phyloP scores from a whole-genome alignment of 768 basidiomycete species.

The Udeniomyces megalosporus region DNA sequence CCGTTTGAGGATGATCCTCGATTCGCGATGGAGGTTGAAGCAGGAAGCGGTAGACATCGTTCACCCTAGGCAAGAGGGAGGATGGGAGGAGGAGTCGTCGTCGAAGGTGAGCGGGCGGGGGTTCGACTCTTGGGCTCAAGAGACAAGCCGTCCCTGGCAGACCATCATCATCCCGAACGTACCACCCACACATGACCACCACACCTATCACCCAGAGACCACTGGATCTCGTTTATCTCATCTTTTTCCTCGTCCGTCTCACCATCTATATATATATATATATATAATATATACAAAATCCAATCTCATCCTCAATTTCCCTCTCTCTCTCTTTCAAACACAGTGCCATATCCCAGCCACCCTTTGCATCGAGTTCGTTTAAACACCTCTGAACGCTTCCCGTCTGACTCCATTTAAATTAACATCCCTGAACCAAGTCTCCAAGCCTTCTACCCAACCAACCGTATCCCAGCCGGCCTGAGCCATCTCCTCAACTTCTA shows the following conservation, averaged over 20 bases:
- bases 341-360: slow-evolving; percentile 36
- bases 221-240: slow-evolving; percentile 50
- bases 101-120: no score
- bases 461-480: slow-evolving; percentile 35
- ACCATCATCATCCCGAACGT: no score
- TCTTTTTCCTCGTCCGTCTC: slow-evolving; percentile 40
- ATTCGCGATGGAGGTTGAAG: slow-evolving; percentile 32
- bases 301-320: slow-evolving; percentile 25
- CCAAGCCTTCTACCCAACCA: slow-evolving; percentile 40
- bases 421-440: slow-evolving; percentile 21
- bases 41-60: slow-evolving; percentile 29
- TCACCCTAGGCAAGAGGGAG: neutral
- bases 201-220: slow-evolving; percentile 45
- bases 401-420: neutral
- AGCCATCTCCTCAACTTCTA: slow-evolving; percentile 36
- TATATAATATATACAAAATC: no score
- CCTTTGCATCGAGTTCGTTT: slow-evolving; percentile 41
- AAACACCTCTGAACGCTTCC: neutral
- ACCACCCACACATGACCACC: no score
- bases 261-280: neutral
- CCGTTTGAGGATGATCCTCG: slow-evolving; percentile 31
- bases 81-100: no score
- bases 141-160: no score
- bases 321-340: neutral
- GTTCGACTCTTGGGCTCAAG: no score